phyloP scores from a whole-genome alignment of 371 early-diverging fungal genomes.

The Mortierella polycephala region DNA sequence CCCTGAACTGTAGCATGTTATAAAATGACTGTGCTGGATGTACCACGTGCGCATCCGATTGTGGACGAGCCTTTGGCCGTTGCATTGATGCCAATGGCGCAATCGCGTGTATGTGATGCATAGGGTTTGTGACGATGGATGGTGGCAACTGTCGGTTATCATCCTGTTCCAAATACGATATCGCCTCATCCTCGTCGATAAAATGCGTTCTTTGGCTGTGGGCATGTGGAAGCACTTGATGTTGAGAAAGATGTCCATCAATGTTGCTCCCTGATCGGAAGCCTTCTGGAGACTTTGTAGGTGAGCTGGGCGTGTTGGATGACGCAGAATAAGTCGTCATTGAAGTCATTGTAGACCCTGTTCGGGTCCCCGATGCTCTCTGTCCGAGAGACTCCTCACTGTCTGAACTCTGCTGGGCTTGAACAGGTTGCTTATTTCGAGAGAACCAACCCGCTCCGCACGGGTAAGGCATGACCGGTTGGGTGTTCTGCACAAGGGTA shows the following conservation, averaged over 20 bases:
- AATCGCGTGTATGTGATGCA: not conserved
- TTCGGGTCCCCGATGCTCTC: not conserved
- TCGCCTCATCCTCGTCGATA: constrained; percentile 20
- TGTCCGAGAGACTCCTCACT: not conserved
- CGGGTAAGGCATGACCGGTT: constrained; percentile 3
- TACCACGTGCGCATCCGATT: not conserved
- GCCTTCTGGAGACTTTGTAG: constrained; percentile 16
- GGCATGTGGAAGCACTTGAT: constrained; percentile 1
- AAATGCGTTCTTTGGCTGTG: not conserved
- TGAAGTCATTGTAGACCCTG: not conserved
- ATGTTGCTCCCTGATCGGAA: not conserved
- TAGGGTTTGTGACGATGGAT: not conserved
- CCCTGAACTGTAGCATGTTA: not conserved
- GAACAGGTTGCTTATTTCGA: constrained; percentile 5
- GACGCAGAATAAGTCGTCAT: not conserved
- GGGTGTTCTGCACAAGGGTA: constrained; percentile 22
- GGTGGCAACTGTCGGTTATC: not conserved
- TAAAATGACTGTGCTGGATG: not conserved
- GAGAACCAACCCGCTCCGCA: not conserved
- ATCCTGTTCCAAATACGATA: constrained; percentile 26
- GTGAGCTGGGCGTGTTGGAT: not conserved
- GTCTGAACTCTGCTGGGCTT: not conserved
- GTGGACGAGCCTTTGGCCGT: not conserved
- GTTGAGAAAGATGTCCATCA: not conserved
- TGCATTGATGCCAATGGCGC: not conserved